phyloP scores from a whole-genome alignment of 768 basidiomycete genomes.

The Tephrocybe sp. region DNA sequence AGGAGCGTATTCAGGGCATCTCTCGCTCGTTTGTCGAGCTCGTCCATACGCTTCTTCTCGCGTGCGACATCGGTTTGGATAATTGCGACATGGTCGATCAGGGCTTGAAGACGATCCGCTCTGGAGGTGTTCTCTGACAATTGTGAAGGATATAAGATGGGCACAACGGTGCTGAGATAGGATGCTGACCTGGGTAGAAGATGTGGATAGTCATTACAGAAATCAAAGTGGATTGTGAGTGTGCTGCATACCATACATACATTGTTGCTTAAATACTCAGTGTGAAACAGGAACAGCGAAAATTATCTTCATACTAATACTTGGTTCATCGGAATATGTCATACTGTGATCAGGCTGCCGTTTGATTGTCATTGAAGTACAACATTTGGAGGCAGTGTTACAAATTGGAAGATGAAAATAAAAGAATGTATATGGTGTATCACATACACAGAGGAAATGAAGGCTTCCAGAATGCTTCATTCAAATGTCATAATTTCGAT shows the following conservation, averaged over 20 bases:
- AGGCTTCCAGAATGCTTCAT: too few species aligned
- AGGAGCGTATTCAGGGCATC: not conserved
- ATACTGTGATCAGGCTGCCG: too few species aligned
- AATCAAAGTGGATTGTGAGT: not conserved
- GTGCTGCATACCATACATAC: not conserved
- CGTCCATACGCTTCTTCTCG: conserved; percentile 2
- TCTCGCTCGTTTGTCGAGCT: not conserved
- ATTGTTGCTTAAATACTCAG: not conserved
- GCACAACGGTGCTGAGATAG: not conserved
- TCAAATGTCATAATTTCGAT: too few species aligned
- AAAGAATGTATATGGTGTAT: too few species aligned
- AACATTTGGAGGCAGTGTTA: too few species aligned
- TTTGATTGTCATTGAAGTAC: too few species aligned
- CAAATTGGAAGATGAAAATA: too few species aligned
- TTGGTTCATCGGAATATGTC: too few species aligned
- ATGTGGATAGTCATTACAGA: not conserved
- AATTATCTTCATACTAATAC: too few species aligned
- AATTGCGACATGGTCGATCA: conserved; percentile 4
- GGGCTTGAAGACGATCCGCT: conserved; percentile 1
- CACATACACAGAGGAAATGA: too few species aligned
- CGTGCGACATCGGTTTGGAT: conserved; percentile 2
- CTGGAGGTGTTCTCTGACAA: conserved; percentile 3
- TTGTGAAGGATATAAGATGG: not conserved
- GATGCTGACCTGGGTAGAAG: not conserved
- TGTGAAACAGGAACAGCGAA: not conserved